These are phyloP conservation scores for Apostasia ramifera DNA, from an alignment of 106 monocot genomes.

Conservation along the genomic window DNA sequence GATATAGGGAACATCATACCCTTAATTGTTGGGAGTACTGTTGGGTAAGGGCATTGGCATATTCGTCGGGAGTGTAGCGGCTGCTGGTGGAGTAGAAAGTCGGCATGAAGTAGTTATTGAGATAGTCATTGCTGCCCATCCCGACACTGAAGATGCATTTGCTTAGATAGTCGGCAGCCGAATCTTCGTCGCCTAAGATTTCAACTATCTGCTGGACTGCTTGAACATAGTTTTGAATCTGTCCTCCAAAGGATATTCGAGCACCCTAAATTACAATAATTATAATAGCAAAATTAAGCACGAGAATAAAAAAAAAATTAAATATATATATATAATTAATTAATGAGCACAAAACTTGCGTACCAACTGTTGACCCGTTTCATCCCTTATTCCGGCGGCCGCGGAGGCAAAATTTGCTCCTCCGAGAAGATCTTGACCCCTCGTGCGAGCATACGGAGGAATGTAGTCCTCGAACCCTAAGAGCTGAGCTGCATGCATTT, in stretches of 20 bases:
- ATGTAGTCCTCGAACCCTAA: slow-evolving; percentile 75
- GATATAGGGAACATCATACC: background rate
- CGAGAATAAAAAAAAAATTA: too few relatives aligned
- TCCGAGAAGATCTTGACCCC: slow-evolving; percentile 38
- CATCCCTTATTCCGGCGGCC: slow-evolving; percentile 84
- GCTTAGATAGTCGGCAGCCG: slow-evolving; percentile 57
- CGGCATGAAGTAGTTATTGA: slow-evolving; percentile 99
- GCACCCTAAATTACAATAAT: slow-evolving; percentile 45
- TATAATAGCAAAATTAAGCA: too few relatives aligned
- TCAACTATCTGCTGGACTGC: slow-evolving; percentile 55
- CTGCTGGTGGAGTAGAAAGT: slow-evolving; percentile 44
- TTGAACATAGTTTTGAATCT: slow-evolving; percentile 56
- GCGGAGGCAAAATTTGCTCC: slow-evolving; percentile 93
- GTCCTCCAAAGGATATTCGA: slow-evolving; percentile 52
- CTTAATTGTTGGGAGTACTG: slow-evolving; percentile 60
- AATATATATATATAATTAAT: too few relatives aligned
- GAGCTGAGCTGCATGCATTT: slow-evolving; percentile 30
- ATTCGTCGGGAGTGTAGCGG: slow-evolving; percentile 62
- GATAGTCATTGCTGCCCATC: slow-evolving; percentile 97
- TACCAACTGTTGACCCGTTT: slow-evolving; percentile 88
- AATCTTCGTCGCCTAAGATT: slow-evolving; percentile 57
- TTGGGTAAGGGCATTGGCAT: slow-evolving; percentile 53
- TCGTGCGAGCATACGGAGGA: slow-evolving; percentile 47
- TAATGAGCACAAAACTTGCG: too few relatives aligned
- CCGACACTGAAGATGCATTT: slow-evolving; percentile 86